Evolutionary conservation across 148 eudicot genomes (phyloP), one percentile per base, ranked within the genome.

Genomic region (Camellia sinensis): DNA sequence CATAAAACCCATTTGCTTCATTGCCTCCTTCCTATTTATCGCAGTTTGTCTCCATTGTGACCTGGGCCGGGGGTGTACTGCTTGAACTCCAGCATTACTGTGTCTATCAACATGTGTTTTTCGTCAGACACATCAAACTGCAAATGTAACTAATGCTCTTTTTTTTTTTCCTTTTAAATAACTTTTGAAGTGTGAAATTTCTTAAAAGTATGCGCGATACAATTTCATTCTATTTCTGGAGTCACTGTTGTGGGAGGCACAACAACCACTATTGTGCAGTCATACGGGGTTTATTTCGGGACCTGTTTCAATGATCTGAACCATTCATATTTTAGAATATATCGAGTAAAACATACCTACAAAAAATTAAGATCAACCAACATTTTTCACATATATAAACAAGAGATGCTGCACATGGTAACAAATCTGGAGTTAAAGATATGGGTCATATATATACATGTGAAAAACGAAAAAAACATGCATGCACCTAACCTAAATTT

Each of bases 71-170:
- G 85, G 62, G 76, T 84, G 77, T 92, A 95, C 82, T 95, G 97
- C 88, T 89, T 93, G 87, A 95, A 95, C 86, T 95, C 97, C 84
- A 95, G 79, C 40, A 92, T 56, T 83, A 92, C 88, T 8, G 21
- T 80, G 48, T 88, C 98, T 95, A 91, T 74, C 60, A 79, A 11
- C 79, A 82, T 75, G 41, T 66, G 21, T 50, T 2, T 15, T 22
- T 53, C 45, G 19, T 65, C 45, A 74, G 43, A 65, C 48, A 59
- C 29, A 61, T 53, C 44, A 48, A 67, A 54, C 9, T 18, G 11
- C 43, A 83, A 48, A 77, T 66, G 2, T 15, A 37, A 56, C 61
- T 48, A 46, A 2, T 53, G 19, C n/a, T n/a, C n/a, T n/a, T n/a
- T n/a, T n/a, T n/a, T n/a, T n/a, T n/a, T n/a, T n/a, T n/a, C n/a